phyloP scores from a whole-genome alignment of 352 stramenopile species.

The Thalassiosira hispida region DNA sequence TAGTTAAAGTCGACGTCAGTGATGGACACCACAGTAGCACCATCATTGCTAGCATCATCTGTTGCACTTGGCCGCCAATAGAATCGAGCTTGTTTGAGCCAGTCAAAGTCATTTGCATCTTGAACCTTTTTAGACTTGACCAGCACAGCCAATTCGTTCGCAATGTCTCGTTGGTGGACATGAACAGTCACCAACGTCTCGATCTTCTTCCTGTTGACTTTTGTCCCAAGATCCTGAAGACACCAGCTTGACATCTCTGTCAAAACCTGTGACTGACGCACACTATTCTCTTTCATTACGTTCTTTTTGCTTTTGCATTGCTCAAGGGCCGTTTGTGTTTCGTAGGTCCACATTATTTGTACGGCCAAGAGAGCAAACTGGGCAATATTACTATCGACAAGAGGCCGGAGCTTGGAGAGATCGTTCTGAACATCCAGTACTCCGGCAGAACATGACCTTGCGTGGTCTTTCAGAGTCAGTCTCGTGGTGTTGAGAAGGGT shows the following conservation, averaged over 20 bases:
- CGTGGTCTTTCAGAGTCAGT: constrained; percentile 96
- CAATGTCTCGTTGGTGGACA: constrained; percentile 97
- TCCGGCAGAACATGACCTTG: constrained; percentile 91
- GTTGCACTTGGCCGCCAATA: constrained; percentile 94
- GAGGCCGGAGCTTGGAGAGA: constrained; percentile 88
- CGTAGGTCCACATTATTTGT: constrained; percentile 96
- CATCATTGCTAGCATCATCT: constrained; percentile 94
- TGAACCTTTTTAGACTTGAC: constrained; percentile 96
- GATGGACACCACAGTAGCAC: constrained; percentile 95
- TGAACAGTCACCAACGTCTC: constrained; percentile 98
- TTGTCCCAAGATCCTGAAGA: constrained; percentile 94
- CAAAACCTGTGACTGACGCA: constrained; percentile 92
- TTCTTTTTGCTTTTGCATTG: constrained; percentile 95
- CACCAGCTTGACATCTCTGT: constrained; percentile 96
- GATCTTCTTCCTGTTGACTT: constrained; percentile 97
- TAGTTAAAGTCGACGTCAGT: constrained; percentile 99
- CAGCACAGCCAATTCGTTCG: constrained; percentile 91
- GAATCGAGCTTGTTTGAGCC: constrained; percentile 98
- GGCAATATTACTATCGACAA: constrained; percentile 94
- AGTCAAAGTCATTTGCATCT: constrained; percentile 98
- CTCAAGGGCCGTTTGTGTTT: constrained; percentile 94
- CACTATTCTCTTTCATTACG: constrained; percentile 96
- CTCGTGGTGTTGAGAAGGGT: constrained; percentile 93
- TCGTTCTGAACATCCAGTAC: constrained; percentile 93
- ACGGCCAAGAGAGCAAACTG: constrained; percentile 96